A percentile compares a stretch with the other conserved stretches of the same genome.
These are phyloP conservation scores for Whalleya microplaca DNA, from an alignment of 2,329 filamentous ascomycete species.

Conservation along the genomic window DNA sequence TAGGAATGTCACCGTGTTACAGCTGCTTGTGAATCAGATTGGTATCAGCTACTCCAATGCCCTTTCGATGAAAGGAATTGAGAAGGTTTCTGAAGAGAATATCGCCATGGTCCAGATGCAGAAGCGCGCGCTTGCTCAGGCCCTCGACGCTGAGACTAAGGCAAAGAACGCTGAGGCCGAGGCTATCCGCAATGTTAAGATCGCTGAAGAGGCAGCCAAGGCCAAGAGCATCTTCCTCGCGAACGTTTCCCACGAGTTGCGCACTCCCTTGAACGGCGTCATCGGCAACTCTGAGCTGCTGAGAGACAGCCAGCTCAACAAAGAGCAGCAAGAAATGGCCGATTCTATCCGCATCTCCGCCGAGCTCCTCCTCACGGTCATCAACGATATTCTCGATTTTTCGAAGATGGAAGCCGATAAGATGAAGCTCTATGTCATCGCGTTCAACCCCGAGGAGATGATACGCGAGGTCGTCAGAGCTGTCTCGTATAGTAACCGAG, in stretches of 20 bases:
- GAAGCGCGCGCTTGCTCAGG: conserved; percentile 72
- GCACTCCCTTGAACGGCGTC: conserved; percentile 83
- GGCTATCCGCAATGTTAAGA: conserved; percentile 76
- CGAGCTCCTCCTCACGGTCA: conserved; percentile 85
- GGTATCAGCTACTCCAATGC: conserved; percentile 73
- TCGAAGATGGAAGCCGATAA: conserved; percentile 91
- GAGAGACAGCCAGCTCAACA: conserved; percentile 73
- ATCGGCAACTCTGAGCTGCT: conserved; percentile 87
- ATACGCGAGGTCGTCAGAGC: conserved; percentile 68
- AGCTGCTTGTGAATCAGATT: conserved; percentile 79
- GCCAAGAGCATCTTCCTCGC: conserved; percentile 82
- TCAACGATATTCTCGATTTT: conserved; percentile 95
- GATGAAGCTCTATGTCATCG: conserved; percentile 77
- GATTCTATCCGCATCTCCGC: conserved; percentile 86
- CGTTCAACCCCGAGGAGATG: conserved; percentile 70
- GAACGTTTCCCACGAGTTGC: conserved; percentile 80
- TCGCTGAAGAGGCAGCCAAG: conserved; percentile 82
- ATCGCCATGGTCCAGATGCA: conserved; percentile 78
- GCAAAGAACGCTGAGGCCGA: conserved; percentile 77
- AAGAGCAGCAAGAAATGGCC: conserved; percentile 81
- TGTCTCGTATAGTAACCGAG: conserved; percentile 67
- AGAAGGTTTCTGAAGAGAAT: conserved; percentile 79
- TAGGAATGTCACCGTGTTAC: conserved; percentile 67
- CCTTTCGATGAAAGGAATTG: conserved; percentile 69
- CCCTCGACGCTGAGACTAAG: conserved; percentile 73